phyloP scores from a whole-genome alignment of 1,139 yeast species.

The Wickerhamiella pararugosa region DNA sequence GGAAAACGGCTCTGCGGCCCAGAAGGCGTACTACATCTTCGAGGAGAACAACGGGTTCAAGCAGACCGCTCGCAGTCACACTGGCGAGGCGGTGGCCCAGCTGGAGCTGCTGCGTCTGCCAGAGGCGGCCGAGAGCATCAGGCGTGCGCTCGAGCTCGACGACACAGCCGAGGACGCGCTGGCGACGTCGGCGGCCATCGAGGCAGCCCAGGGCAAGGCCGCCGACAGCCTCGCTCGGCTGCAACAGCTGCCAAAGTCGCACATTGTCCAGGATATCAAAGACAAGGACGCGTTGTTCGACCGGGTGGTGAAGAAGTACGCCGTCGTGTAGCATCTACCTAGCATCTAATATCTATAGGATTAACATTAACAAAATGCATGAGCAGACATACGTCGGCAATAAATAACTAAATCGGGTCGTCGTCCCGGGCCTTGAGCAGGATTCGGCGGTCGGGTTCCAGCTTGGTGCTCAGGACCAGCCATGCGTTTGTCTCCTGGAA shows the following conservation, averaged over 20 bases:
- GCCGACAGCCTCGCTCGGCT: constrained; percentile 29
- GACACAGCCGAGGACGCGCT: constrained; percentile 33
- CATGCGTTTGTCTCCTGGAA: no score
- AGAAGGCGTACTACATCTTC: constrained; percentile 52
- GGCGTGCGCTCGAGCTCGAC: constrained; percentile 31
- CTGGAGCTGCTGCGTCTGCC: constrained; percentile 33
- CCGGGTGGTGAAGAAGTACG: constrained; percentile 41
- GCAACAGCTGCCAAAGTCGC: constrained; percentile 32
- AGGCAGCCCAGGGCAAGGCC: constrained; percentile 35
- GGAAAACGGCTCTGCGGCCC: constrained; percentile 44
- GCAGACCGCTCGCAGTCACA: constrained; percentile 35
- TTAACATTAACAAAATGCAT: no score
- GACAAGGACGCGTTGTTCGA: constrained; percentile 43
- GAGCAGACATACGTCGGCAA: no score
- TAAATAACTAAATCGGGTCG: no score
- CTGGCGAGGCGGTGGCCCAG: constrained; percentile 34
- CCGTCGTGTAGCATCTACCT: constrained; percentile 12
- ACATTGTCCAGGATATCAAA: constrained; percentile 37
- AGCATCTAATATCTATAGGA: no score
- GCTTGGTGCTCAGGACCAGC: no score
- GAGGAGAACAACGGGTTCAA: constrained; percentile 42
- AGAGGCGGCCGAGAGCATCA: constrained; percentile 32
- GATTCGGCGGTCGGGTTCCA: no score
- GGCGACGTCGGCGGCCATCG: constrained; percentile 43
- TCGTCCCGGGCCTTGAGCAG: no score